Conservation (phyloP, 2,329 filamentous ascomycete species). For the Chlorencoelia australis region DNA sequence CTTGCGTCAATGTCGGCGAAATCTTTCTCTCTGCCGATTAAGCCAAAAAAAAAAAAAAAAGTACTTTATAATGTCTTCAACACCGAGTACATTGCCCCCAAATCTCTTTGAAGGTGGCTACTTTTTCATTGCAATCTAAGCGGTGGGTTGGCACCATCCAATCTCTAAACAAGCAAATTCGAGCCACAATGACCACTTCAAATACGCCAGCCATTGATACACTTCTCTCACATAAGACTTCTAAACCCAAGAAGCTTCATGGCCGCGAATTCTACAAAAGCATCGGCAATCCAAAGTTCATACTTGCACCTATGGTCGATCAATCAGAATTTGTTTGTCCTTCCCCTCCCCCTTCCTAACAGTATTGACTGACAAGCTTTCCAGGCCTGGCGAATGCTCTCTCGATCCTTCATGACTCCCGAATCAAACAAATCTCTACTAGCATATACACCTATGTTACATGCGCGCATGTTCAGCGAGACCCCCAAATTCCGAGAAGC, state of each 20-base stretch:
- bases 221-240: slow-evolving; percentile 3
- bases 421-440: slow-evolving; percentile 57
- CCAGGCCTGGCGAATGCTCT: slow-evolving; percentile 92
- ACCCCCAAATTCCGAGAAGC: slow-evolving; percentile 64
- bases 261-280: slow-evolving; percentile 91
- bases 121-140: slow-evolving; percentile 8
- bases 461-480: slow-evolving; percentile 79
- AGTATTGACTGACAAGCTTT: neutral
- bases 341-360: neutral
- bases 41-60: too few relatives aligned
- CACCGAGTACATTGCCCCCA: too few relatives aligned
- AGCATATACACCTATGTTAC: slow-evolving; percentile 93
- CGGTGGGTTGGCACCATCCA: slow-evolving; percentile 26
- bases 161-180: slow-evolving; percentile 5
- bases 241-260: slow-evolving; percentile 48
- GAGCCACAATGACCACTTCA: slow-evolving; percentile 14
- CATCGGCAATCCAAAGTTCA: slow-evolving; percentile 80
- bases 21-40: too few relatives aligned
- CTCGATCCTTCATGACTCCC: slow-evolving; percentile 77
- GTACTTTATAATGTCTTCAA: too few relatives aligned
- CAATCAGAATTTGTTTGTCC: slow-evolving; percentile 85
- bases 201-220: slow-evolving; percentile 8
- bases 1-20: too few relatives aligned
- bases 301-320: slow-evolving; percentile 96
- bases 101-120: slow-evolving; percentile 21